Percentiles rank a stretch among this genome's conserved stretches.
Evolutionary conservation across 139 green algal genomes (phyloP).

Genomic region (Chlorokybus atmophyticus): DNA sequence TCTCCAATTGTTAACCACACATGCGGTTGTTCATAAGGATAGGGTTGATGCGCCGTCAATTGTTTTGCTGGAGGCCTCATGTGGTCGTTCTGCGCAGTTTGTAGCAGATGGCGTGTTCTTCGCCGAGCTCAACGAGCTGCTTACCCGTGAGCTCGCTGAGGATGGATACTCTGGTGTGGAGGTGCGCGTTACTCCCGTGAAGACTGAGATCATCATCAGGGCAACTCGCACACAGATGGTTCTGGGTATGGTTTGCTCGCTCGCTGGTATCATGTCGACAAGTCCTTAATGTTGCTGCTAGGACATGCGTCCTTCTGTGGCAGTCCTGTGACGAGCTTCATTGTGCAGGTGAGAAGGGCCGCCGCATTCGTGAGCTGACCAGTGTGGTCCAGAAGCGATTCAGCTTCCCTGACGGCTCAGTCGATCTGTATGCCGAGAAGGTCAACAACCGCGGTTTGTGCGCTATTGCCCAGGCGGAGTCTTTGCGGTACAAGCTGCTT

Average conservation of each 20-base stretch:
- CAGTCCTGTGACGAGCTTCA: neutral
- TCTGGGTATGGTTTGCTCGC: conserved; percentile 56
- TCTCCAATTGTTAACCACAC: too few relatives aligned
- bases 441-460: conserved; percentile 94
- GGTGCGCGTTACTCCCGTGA: conserved; percentile 90
- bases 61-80: too few relatives aligned
- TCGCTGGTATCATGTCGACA: neutral
- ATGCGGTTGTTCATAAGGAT: too few relatives aligned
- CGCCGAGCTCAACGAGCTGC: conserved; percentile 98
- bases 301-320: conserved; percentile 1
- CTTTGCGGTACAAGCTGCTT: conserved; percentile 98
- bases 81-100: too few relatives aligned
- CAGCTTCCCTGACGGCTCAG: conserved; percentile 81
- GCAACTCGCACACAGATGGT: conserved; percentile 96
- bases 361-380: conserved; percentile 95
- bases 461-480: conserved; percentile 95
- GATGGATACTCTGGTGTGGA: conserved; percentile 98
- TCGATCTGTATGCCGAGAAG: conserved; percentile 99
- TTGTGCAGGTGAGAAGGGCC: conserved; percentile 83
- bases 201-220: conserved; percentile 99
- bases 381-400: conserved; percentile 98
- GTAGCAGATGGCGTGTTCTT: conserved; percentile 98
- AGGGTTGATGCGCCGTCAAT: too few relatives aligned
- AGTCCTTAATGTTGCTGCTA: neutral
- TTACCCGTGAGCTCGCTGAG: conserved; percentile 88